Percentiles rank a stretch among this genome's conserved stretches.
These are phyloP conservation scores for Eucalyptus melliodora DNA, from an alignment of 345 rosid species.

Conservation along the genomic window DNA sequence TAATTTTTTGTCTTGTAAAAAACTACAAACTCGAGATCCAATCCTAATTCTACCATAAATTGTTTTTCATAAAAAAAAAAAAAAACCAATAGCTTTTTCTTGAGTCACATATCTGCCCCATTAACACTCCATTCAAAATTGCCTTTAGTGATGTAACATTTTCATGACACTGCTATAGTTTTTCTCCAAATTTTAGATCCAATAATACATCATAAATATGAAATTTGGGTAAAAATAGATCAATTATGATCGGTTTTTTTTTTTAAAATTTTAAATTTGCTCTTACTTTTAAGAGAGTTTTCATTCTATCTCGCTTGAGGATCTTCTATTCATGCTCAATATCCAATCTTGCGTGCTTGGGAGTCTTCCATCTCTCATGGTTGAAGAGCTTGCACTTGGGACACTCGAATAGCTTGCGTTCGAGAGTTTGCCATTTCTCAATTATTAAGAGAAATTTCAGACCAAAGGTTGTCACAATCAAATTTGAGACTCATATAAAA, in stretches of 20 bases:
- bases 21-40: rapidly evolving
- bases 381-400: neutral
- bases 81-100: neutral
- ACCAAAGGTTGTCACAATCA: rapidly evolving
- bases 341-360: neutral
- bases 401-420: rapidly evolving
- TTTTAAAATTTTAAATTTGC: too few species aligned
- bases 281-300: too few species aligned
- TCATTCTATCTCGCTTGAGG: neutral
- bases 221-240: neutral
- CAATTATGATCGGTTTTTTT: neutral
- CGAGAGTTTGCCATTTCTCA: neutral
- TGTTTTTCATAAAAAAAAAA: neutral
- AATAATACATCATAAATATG: neutral
- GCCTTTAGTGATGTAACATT: rapidly evolving
- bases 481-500: too few species aligned
- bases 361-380: too few species aligned
- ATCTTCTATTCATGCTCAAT: neutral
- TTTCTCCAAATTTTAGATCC: neutral
- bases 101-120: rapidly evolving
- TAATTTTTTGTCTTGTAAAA: too few species aligned
- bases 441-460: too few species aligned
- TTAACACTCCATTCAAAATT: neutral
- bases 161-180: neutral
- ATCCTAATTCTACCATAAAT: neutral